phyloP scores from a whole-genome alignment of 768 basidiomycete genomes.

The Mycena belliarum region DNA sequence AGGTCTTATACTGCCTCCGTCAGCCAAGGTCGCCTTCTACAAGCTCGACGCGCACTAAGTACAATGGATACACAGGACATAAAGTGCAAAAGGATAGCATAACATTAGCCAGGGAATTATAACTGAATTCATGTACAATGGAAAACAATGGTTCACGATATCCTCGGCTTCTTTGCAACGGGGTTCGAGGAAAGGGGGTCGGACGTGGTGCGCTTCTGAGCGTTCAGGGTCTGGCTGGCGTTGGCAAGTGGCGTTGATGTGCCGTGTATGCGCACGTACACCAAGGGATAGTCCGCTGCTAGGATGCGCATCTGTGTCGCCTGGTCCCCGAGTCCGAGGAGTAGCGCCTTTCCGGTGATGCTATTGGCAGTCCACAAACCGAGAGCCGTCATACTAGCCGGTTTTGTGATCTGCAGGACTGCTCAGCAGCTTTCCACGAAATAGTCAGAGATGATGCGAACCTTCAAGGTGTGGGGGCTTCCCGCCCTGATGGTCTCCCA shows the following conservation, averaged over 20 bases:
- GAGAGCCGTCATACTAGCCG: constrained; percentile 19
- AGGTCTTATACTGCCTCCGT: no score
- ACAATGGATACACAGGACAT: no score
- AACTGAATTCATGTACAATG: neutral
- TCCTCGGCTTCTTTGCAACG: constrained; percentile 4
- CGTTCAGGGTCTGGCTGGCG: neutral
- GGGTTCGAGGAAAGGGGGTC: neutral
- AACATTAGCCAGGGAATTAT: neutral
- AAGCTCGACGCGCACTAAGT: no score
- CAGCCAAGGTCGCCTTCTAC: no score
- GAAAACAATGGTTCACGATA: neutral
- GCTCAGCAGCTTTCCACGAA: neutral
- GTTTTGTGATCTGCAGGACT: constrained; percentile 16
- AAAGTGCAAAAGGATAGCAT: neutral
- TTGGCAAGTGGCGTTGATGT: constrained; percentile 4
- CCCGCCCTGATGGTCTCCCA: constrained; percentile 3
- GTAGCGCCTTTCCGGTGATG: constrained; percentile 3
- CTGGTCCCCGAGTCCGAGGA: constrained; percentile 12
- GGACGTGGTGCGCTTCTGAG: constrained; percentile 2
- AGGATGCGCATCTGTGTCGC: constrained; percentile 12
- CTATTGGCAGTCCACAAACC: constrained; percentile 16
- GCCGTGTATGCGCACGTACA: constrained; percentile 10
- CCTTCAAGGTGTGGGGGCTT: constrained; percentile 19
- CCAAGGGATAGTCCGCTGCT: neutral
- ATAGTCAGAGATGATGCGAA: neutral